Evolutionary conservation across 1,139 yeast genomes (phyloP).

Genomic region (Yamadazyma friedrichii): DNA sequence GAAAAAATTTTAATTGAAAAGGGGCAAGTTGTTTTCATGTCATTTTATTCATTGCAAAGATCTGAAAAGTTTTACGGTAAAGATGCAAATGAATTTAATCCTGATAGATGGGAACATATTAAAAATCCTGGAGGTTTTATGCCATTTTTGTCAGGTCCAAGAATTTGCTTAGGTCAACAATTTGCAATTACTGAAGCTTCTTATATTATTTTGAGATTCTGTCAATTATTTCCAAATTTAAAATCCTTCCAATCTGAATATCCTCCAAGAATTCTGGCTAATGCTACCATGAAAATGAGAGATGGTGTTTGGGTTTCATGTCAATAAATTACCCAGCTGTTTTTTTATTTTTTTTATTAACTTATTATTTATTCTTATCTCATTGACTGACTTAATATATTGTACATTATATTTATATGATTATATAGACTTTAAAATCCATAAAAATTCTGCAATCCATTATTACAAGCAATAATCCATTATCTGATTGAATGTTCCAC

Average conservation of each 20-base stretch:
- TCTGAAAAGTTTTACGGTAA: constrained; percentile 41
- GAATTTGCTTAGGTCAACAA: constrained; percentile 46
- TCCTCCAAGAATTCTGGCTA: constrained; percentile 17
- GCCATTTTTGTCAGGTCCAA: constrained; percentile 47
- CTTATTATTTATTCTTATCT: background rate
- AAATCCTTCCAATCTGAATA: constrained; percentile 12
- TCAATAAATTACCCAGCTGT: background rate
- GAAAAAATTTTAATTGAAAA: constrained; percentile 44
- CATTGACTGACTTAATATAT: too few species aligned
- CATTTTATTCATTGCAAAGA: constrained; percentile 45
- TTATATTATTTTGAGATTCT: constrained; percentile 24
- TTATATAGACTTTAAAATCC: background rate
- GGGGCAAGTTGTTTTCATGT: constrained; percentile 43
- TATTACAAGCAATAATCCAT: too few species aligned
- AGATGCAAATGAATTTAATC: constrained; percentile 46
- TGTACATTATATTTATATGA: too few species aligned
- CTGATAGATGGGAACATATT: constrained; percentile 47
- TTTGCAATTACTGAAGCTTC: constrained; percentile 47
- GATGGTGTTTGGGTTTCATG: constrained; percentile 15
- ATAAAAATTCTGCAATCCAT: background rate
- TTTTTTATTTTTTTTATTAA: background rate
- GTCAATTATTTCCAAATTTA: constrained; percentile 18
- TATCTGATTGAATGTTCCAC: too few species aligned
- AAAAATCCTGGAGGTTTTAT: constrained; percentile 35
- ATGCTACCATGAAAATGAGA: constrained; percentile 17